A percentile compares a stretch with the other conserved stretches of the same genome.
phyloP scores from a whole-genome alignment of 2,329 filamentous ascomycete species.

The Cordyceps pruinosa region DNA sequence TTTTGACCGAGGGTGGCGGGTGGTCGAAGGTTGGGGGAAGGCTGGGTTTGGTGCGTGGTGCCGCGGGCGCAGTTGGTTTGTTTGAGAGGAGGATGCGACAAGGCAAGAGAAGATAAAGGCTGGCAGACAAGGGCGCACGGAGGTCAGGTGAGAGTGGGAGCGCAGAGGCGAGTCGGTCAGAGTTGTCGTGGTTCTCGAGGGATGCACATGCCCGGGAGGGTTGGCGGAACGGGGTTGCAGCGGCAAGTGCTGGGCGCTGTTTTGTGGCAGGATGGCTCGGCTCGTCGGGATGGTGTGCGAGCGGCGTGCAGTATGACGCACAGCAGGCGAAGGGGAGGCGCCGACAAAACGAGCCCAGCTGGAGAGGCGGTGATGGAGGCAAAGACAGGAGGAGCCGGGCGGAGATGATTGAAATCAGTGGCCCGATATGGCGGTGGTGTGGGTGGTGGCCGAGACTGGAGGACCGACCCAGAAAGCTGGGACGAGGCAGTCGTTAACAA shows the following conservation, averaged over 20 bases:
- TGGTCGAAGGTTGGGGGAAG: background rate
- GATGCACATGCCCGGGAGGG: constrained; percentile 5
- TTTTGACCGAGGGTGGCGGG: background rate
- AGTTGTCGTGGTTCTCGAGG: background rate
- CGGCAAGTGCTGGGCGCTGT: background rate
- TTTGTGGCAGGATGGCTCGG: background rate
- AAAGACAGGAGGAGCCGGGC: background rate
- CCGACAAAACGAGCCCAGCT: background rate
- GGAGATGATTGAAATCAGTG: constrained; percentile 1
- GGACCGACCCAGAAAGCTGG: constrained; percentile 12
- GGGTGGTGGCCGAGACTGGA: constrained; percentile 4
- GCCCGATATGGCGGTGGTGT: constrained; percentile 8
- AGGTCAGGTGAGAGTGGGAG: background rate
- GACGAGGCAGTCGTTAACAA: background rate
- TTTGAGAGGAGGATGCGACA: background rate
- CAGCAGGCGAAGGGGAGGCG: background rate
- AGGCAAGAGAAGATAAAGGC: background rate
- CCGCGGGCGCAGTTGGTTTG: background rate
- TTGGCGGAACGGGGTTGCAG: background rate
- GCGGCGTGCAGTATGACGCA: background rate
- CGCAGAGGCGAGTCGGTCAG: constrained; percentile 2
- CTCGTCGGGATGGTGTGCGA: constrained; percentile 1
- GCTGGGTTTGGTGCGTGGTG: background rate
- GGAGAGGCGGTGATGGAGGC: constrained; percentile 8
- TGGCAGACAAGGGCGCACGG: background rate